A percentile compares a stretch with the other conserved stretches of the same genome.
These are phyloP conservation scores for Gloeopeniophorella convolvens DNA, from an alignment of 768 basidiomycete species.

Conservation along the genomic window DNA sequence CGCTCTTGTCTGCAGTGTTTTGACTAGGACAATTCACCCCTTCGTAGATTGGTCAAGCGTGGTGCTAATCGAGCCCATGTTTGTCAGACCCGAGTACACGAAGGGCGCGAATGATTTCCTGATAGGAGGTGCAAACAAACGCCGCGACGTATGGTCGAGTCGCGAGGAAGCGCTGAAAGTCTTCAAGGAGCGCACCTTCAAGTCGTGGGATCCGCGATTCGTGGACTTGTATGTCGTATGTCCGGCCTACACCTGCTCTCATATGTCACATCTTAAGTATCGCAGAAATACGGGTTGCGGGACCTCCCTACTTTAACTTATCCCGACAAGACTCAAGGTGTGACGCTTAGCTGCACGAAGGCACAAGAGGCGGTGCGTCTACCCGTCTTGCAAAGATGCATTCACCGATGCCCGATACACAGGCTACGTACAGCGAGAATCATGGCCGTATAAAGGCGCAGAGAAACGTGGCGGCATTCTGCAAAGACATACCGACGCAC, in stretches of 20 bases:
- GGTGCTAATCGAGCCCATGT: constrained; percentile 44
- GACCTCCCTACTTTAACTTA: constrained; percentile 37
- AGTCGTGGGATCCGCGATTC: constrained; percentile 45
- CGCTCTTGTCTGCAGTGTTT: constrained; percentile 27
- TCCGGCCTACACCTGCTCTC: constrained; percentile 3
- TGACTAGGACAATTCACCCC: constrained; percentile 38
- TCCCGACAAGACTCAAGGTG: constrained; percentile 37
- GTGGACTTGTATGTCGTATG: constrained; percentile 38
- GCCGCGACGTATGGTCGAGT: constrained; percentile 49
- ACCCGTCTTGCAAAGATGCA: neutral
- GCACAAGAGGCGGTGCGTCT: constrained; percentile 36
- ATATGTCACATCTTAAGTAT: neutral
- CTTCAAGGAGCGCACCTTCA: constrained; percentile 37
- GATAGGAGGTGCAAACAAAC: constrained; percentile 31
- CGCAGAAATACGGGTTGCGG: constrained; percentile 38
- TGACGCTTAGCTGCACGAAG: constrained; percentile 44
- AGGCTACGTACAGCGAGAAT: constrained; percentile 11
- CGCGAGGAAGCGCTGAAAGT: constrained; percentile 38
- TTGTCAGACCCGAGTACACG: constrained; percentile 22
- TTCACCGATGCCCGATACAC: neutral
- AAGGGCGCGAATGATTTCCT: constrained; percentile 12
- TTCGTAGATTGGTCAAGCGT: constrained; percentile 33
- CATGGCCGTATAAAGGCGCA: neutral
- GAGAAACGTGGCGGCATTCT: constrained; percentile 13
- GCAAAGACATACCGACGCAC: constrained; percentile 15